A percentile compares a stretch with the other conserved stretches of the same genome.
These are phyloP conservation scores for Aspergillus sergii DNA, from an alignment of 2,329 filamentous ascomycete genomes.

Conservation along the genomic window DNA sequence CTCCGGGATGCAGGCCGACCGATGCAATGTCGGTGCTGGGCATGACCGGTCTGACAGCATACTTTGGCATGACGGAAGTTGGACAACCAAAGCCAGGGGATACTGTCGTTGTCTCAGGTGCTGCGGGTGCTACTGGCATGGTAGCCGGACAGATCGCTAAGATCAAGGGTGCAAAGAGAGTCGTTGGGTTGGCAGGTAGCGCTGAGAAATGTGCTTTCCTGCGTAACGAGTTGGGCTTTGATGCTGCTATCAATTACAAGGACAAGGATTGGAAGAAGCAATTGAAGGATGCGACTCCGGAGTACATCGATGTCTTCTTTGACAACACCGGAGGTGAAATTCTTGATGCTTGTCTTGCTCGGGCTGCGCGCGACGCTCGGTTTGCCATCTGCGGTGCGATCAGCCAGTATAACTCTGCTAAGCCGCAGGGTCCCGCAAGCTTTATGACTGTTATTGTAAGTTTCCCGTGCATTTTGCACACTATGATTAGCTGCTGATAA, in stretches of 20 bases:
- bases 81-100: slow-evolving; percentile 70
- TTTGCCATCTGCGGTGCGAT: slow-evolving; percentile 74
- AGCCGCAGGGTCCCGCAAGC: slow-evolving; percentile 59
- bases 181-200: slow-evolving; percentile 67
- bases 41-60: slow-evolving; percentile 72
- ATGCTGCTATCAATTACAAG: slow-evolving; percentile 72
- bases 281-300: slow-evolving; percentile 61
- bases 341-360: slow-evolving; percentile 64
- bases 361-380: slow-evolving; percentile 64
- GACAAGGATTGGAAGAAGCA: slow-evolving; percentile 61
- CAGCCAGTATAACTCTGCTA: slow-evolving; percentile 66
- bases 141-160: slow-evolving; percentile 79
- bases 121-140: slow-evolving; percentile 76
- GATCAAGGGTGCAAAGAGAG: slow-evolving; percentile 63
- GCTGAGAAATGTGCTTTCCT: slow-evolving; percentile 70
- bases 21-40: slow-evolving; percentile 67
- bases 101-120: slow-evolving; percentile 75
- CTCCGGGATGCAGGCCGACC: slow-evolving; percentile 53
- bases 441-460: slow-evolving; percentile 45
- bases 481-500: slow-evolving; percentile 16
- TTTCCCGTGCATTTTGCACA: slow-evolving; percentile 1
- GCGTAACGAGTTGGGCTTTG: slow-evolving; percentile 65
- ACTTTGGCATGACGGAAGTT: slow-evolving; percentile 72
- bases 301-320: slow-evolving; percentile 70
- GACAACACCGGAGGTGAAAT: slow-evolving; percentile 76